Evolutionary conservation across 257 asterid species (phyloP).

Genomic region (Solanum boliviense): DNA sequence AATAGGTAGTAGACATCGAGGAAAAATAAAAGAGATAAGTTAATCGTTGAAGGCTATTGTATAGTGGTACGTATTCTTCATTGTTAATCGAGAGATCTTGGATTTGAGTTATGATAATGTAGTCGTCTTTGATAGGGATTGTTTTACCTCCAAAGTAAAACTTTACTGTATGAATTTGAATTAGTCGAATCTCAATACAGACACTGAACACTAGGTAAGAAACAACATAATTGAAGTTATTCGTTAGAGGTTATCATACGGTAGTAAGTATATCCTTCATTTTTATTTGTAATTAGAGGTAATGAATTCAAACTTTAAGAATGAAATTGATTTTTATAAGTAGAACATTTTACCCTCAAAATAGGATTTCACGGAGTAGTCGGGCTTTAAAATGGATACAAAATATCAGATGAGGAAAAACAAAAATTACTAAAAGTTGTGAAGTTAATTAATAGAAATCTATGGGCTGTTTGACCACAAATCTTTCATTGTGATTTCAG

Average conservation of each 20-base stretch:
- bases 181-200: not conserved
- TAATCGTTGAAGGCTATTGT: not conserved
- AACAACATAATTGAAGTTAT: not conserved
- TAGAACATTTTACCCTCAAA: not conserved
- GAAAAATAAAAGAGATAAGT: not conserved
- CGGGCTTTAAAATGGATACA: fast-evolving
- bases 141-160: not conserved
- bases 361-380: not conserved
- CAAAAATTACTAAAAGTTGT: not conserved
- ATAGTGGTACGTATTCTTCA: not conserved
- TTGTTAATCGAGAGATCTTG: not conserved
- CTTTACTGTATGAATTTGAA: not conserved
- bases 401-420: not conserved
- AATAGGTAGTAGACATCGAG: not conserved
- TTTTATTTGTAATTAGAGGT: not conserved
- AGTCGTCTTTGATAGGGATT: not conserved
- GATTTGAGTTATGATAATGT: not conserved
- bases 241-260: not conserved
- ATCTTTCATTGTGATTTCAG: not conserved
- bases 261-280: not conserved
- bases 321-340: not conserved
- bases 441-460: not conserved
- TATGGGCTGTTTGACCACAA: not conserved
- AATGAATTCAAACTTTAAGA: not conserved
- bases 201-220: not conserved